Percentiles rank a stretch among this genome's conserved stretches.
phyloP scores from a whole-genome alignment of 208 protist genomes.

The Jaenimonas drosophilae region DNA sequence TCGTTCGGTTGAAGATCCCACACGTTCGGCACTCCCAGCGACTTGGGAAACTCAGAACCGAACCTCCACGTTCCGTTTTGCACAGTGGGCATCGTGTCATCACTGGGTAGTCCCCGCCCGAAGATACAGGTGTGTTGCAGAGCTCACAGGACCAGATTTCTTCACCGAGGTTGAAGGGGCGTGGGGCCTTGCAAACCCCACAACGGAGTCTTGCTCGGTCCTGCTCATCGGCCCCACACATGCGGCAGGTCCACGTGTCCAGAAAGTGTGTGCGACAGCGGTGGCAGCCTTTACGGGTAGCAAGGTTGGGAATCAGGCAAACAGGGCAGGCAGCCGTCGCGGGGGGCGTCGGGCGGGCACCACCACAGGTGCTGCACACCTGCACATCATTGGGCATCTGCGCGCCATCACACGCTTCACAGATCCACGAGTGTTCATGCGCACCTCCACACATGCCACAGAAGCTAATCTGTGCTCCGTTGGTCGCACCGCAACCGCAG shows the following conservation, averaged over 20 bases:
- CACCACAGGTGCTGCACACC: conserved; percentile 15
- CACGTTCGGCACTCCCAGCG: conserved; percentile 54
- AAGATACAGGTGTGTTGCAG: conserved; percentile 49
- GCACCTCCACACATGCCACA: conserved; percentile 37
- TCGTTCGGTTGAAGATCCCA: conserved; percentile 26
- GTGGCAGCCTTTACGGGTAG: conserved; percentile 34
- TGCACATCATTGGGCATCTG: conserved; percentile 3
- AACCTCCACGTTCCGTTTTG: conserved; percentile 9
- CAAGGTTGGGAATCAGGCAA: conserved; percentile 41
- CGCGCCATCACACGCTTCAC: conserved; percentile 8
- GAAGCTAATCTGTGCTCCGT: conserved; percentile 12
- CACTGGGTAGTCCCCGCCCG: conserved; percentile 43
- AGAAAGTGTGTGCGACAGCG: conserved; percentile 45
- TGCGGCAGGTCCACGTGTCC: conserved; percentile 41
- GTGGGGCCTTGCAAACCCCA: conserved; percentile 20
- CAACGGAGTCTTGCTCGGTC: conserved; percentile 25
- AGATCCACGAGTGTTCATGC: conserved; percentile 28
- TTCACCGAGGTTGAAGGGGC: conserved; percentile 28
- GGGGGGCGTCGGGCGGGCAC: not conserved
- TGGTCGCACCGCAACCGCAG: conserved; percentile 22
- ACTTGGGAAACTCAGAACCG: conserved; percentile 26
- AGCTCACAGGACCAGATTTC: conserved; percentile 73
- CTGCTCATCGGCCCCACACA: conserved; percentile 17
- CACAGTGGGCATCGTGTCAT: conserved; percentile 47
- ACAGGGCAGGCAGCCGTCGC: conserved; percentile 24